phyloP scores from a whole-genome alignment of 2,329 filamentous ascomycete genomes.

The Xylariaceae sp. region DNA sequence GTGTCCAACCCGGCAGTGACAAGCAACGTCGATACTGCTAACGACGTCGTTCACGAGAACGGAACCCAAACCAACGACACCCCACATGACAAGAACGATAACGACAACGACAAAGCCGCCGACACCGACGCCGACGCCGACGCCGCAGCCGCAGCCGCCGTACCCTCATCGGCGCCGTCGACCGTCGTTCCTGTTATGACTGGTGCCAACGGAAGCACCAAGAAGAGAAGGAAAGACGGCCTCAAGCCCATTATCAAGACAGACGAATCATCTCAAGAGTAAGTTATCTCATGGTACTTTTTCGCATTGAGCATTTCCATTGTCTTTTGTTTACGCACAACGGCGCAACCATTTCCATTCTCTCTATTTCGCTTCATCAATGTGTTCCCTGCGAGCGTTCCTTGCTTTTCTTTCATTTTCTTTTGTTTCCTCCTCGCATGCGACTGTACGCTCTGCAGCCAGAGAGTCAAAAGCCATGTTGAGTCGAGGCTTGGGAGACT shows the following conservation, averaged over 20 bases:
- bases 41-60: neutral
- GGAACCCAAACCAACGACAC: neutral
- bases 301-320: neutral
- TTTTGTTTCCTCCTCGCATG: neutral
- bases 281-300: slow-evolving; percentile 22
- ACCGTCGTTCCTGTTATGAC: slow-evolving; percentile 30
- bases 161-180: slow-evolving; percentile 13
- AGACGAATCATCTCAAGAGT: slow-evolving; percentile 44
- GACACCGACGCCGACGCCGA: no score
- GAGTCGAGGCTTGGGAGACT: neutral
- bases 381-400: neutral
- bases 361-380: neutral
- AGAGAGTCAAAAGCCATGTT: neutral
- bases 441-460: neutral
- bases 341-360: slow-evolving; percentile 5
- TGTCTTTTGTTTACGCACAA: slow-evolving; percentile 1
- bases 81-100: no score
- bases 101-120: no score
- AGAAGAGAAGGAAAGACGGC: slow-evolving; percentile 71
- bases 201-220: slow-evolving; percentile 38
- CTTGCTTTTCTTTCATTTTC: neutral
- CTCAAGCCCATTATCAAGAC: slow-evolving; percentile 73
- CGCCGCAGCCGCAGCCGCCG: neutral
- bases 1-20: slow-evolving; percentile 9
- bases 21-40: slow-evolving; percentile 2